phyloP scores from a whole-genome alignment of 1,139 yeast genomes.

The Candida tetrigidarum region DNA sequence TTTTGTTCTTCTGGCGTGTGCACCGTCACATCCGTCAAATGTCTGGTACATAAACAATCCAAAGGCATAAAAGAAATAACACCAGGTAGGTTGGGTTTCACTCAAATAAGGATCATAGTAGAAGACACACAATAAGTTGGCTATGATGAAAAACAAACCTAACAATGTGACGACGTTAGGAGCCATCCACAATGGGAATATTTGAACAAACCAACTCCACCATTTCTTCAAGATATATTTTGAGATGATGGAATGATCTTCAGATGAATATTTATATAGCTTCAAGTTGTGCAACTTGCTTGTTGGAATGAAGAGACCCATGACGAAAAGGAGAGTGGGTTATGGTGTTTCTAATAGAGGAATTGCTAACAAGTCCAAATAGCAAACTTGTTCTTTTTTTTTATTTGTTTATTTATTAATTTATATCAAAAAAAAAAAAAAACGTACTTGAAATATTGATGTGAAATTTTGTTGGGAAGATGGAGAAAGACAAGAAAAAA shows the following conservation, averaged over 20 bases:
- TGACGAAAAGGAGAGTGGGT: slow-evolving; percentile 23
- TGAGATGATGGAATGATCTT: slow-evolving; percentile 81
- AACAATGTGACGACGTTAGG: slow-evolving; percentile 84
- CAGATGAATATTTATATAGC: slow-evolving; percentile 72
- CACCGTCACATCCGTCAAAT: slow-evolving; percentile 95
- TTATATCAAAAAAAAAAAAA: neutral
- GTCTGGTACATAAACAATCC: slow-evolving; percentile 93
- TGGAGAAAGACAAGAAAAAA: neutral
- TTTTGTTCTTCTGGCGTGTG: slow-evolving; percentile 92
- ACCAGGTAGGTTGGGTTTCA: slow-evolving; percentile 73
- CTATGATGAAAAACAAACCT: slow-evolving; percentile 73
- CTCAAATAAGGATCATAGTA: slow-evolving; percentile 74
- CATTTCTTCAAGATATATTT: slow-evolving; percentile 77
- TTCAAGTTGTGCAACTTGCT: slow-evolving; percentile 64
- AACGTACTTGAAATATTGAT: neutral
- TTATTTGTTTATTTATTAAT: too few species aligned
- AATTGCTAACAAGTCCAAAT: neutral
- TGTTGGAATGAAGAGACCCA: slow-evolving; percentile 77
- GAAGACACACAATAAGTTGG: slow-evolving; percentile 67
- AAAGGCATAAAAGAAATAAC: slow-evolving; percentile 77
- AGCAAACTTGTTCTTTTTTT: too few species aligned
- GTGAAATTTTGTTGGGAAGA: slow-evolving; percentile 4
- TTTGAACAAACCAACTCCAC: slow-evolving; percentile 70
- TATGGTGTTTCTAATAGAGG: too few species aligned
- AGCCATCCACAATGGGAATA: slow-evolving; percentile 87